phyloP scores from a whole-genome alignment of 352 stramenopile genomes.

The Globisporangium viniferum region DNA sequence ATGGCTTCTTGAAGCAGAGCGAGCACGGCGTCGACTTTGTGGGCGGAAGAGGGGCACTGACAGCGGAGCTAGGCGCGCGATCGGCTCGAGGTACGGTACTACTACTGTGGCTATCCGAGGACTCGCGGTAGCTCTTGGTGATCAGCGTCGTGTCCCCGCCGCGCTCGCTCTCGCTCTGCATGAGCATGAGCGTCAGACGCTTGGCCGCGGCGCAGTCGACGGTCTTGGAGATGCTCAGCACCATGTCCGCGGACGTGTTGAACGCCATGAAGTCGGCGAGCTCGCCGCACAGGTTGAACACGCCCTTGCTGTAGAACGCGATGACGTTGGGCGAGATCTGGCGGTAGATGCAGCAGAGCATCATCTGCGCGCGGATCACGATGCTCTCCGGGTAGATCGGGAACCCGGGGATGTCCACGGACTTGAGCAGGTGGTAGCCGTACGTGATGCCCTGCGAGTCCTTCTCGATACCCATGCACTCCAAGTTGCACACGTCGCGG shows the following conservation, averaged over 20 bases:
- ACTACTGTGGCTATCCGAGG: neutral
- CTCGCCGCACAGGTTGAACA: constrained; percentile 47
- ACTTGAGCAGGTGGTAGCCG: constrained; percentile 49
- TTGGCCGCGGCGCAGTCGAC: constrained; percentile 41
- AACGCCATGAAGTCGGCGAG: constrained; percentile 39
- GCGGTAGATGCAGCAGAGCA: constrained; percentile 58
- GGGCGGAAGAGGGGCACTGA: neutral
- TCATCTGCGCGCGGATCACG: constrained; percentile 43
- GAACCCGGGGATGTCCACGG: constrained; percentile 39
- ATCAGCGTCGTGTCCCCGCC: neutral
- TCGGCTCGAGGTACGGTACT: neutral
- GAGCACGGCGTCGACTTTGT: constrained; percentile 11
- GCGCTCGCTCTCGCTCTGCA: constrained; percentile 16
- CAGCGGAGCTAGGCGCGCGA: neutral
- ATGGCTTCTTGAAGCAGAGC: constrained; percentile 20
- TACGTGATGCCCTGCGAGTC: constrained; percentile 36
- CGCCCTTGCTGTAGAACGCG: constrained; percentile 48
- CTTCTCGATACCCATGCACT: constrained; percentile 40
- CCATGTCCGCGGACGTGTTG: constrained; percentile 37
- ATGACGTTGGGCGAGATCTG: constrained; percentile 37
- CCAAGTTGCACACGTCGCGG: constrained; percentile 46
- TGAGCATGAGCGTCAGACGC: constrained; percentile 35
- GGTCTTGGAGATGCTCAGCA: constrained; percentile 32
- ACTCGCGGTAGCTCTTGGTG: neutral
- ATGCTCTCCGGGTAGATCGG: constrained; percentile 29